Evolutionary conservation across 2,329 filamentous ascomycete genomes (phyloP), one percentile per base, ranked within the genome.

Genomic region (Talaromyces pinophilus): DNA sequence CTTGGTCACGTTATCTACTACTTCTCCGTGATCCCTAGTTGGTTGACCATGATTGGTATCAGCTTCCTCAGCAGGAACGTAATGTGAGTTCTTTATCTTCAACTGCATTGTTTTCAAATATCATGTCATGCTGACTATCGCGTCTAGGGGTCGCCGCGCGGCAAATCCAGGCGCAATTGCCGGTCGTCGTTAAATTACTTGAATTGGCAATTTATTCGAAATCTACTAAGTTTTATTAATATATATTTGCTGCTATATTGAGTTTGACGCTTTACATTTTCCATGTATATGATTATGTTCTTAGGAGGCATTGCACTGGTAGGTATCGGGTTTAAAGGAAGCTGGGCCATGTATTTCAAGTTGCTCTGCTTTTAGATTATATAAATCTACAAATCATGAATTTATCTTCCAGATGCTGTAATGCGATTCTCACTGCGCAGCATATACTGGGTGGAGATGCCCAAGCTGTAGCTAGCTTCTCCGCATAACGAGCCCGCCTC

Each of bases 21-120:
- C 35, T 83, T 89, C 73, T 80, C 82, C 40, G 80, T 82, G 76
- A 82, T 89, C 70, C 87, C 87, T 2, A 87, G 84, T 71, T 90
- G 87, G 87, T 72, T 85, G 66, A 84, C 88, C 69, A 89, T 90
- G 87, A 83, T 90, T 69, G 76, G 81, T 50, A 85, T 90, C 76
- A 86, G 83, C 63, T 85, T 89, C 75, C 73, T 87, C 71, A 87
- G 84, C 78, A 80, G 87, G 71, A 83, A 82, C 13, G 79, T 89
- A 74, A 88, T 89, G 87, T 87, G 78, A 83, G 85, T 76, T 40
- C 13, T n/a, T 15, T 13, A 11, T 11, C 8, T 5, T 28, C 3
- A n/a, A 44, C 38, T 33, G 57, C 11, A 30, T 46, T 7, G 17
- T 40, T 35, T 7, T 44, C 15, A 3, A 22, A 7, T 15, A 42